A percentile compares a stretch with the other conserved stretches of the same genome.
Conservation (phyloP, 2,329 filamentous ascomycete species). For the Zymoseptoria tritici region DNA sequence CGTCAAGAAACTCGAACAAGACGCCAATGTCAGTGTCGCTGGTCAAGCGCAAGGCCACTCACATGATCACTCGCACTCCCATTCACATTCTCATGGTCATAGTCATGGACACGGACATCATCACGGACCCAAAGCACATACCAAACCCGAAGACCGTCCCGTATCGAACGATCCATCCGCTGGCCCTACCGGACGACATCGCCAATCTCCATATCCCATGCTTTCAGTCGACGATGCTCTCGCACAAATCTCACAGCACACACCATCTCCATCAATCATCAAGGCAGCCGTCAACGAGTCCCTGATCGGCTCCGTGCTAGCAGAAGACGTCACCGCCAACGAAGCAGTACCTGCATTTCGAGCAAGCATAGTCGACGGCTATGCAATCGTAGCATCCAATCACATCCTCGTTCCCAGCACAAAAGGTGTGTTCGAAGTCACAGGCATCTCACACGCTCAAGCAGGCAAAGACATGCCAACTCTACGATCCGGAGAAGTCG, state of each 20-base stretch:
- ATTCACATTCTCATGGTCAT: conserved; percentile 39
- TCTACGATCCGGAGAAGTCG: conserved; percentile 66
- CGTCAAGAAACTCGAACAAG: conserved; percentile 72
- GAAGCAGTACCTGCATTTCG: conserved; percentile 89
- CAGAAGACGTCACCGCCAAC: conserved; percentile 68
- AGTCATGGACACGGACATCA: conserved; percentile 42
- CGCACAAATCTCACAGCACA: conserved; percentile 61
- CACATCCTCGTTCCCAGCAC: conserved; percentile 46
- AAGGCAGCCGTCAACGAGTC: conserved; percentile 54
- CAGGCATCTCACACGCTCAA: conserved; percentile 77
- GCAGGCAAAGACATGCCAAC: conserved; percentile 54
- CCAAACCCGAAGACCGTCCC: conserved; percentile 51
- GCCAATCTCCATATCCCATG: conserved; percentile 89
- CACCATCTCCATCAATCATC: conserved; percentile 54
- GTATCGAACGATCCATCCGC: conserved; percentile 54
- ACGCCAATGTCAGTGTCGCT: conserved; percentile 52
- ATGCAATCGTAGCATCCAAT: conserved; percentile 63
- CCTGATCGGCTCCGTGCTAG: conserved; percentile 71
- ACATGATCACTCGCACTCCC: conserved; percentile 31
- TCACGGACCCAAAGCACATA: conserved; percentile 62
- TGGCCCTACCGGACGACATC: conserved; percentile 61
- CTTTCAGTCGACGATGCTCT: conserved; percentile 77
- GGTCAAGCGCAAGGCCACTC: conserved; percentile 19
- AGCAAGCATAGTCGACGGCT: conserved; percentile 95
- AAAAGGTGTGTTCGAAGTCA: conserved; percentile 78